Conservation (phyloP, 768 basidiomycete species). For the Amanita muscaria region DNA sequence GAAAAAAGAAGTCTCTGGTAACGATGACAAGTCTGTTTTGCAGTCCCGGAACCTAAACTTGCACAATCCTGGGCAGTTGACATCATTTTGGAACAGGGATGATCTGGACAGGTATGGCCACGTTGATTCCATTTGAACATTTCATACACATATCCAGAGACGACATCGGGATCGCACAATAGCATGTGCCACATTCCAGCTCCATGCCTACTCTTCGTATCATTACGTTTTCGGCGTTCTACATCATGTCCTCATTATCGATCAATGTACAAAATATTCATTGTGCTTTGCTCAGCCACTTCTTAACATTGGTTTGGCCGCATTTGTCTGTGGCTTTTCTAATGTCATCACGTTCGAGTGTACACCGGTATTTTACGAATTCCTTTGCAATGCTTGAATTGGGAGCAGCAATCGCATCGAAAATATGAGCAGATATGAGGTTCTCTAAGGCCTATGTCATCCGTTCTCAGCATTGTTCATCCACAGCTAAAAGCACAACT, state of each 20-base stretch:
- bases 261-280: slow-evolving; percentile 13
- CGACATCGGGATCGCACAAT: slow-evolving; percentile 3
- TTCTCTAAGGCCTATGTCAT: slow-evolving; percentile 64
- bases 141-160: background rate
- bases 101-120: background rate
- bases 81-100: slow-evolving; percentile 1
- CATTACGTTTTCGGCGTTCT: slow-evolving; percentile 1
- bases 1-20: too few species aligned
- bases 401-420: slow-evolving; percentile 41
- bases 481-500: slow-evolving; percentile 19
- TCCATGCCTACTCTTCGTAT: background rate
- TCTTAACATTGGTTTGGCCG: slow-evolving; percentile 64
- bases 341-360: slow-evolving; percentile 54
- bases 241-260: background rate
- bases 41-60: background rate
- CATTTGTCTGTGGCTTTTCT: slow-evolving; percentile 56
- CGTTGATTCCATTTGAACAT: background rate
- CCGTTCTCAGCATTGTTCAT: slow-evolving; percentile 2
- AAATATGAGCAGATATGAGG: slow-evolving; percentile 47
- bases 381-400: slow-evolving; percentile 48
- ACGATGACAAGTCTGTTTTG: background rate
- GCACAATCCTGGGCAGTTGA: slow-evolving; percentile 1
- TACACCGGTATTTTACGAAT: slow-evolving; percentile 69
- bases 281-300: slow-evolving; percentile 64
- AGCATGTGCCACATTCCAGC: background rate